phyloP scores from a whole-genome alignment of 306 rosid genomes.

The Sophora flavescens region DNA sequence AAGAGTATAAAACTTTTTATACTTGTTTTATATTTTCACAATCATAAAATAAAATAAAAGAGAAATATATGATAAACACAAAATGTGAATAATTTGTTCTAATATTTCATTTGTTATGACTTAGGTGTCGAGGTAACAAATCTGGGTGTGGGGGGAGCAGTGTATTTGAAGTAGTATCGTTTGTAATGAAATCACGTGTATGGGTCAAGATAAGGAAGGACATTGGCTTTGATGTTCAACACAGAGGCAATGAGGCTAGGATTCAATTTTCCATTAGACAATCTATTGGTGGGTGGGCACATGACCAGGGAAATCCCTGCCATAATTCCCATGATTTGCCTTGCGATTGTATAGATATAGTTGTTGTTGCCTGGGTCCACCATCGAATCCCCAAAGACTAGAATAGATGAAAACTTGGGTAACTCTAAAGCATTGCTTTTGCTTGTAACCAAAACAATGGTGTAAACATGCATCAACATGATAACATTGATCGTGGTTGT shows the following conservation, averaged over 20 bases:
- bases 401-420: constrained; percentile 60
- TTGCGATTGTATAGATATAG: constrained; percentile 44
- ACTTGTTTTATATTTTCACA: too few species aligned
- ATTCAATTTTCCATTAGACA: constrained; percentile 66
- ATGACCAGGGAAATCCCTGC: constrained; percentile 64
- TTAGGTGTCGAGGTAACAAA: too few species aligned
- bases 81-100: too few species aligned
- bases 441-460: constrained; percentile 30
- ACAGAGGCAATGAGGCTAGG: constrained; percentile 64
- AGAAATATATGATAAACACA: too few species aligned
- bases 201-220: constrained; percentile 67
- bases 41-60: too few species aligned
- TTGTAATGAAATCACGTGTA: not conserved
- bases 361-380: constrained; percentile 76
- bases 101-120: too few species aligned
- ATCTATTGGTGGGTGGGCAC: constrained; percentile 62
- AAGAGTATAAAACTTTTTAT: too few species aligned
- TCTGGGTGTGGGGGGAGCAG: too few species aligned
- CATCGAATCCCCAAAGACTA: constrained; percentile 71
- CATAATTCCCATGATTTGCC: constrained; percentile 68
- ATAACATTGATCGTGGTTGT: constrained; percentile 17
- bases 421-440: constrained; percentile 33
- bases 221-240: constrained; percentile 56
- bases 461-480: constrained; percentile 42
- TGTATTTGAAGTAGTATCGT: too few species aligned